These are phyloP conservation scores for Hygrocybe punicea DNA, from an alignment of 768 basidiomycete genomes.

Conservation along the genomic window DNA sequence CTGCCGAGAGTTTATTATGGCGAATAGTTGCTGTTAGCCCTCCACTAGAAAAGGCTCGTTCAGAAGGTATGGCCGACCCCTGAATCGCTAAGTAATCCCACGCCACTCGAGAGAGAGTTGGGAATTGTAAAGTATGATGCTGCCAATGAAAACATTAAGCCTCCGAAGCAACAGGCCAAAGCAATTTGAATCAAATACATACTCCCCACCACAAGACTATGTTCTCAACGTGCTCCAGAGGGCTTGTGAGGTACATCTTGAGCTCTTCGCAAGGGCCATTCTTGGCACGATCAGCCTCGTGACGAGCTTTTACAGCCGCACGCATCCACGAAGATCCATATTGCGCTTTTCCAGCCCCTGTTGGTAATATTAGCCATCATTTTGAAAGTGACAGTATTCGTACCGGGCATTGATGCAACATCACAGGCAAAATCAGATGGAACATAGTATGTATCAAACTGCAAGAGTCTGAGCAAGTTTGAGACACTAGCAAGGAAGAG, in stretches of 20 bases:
- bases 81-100: slow-evolving; percentile 29
- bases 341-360: background rate
- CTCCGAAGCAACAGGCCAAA: background rate
- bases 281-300: background rate
- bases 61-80: slow-evolving; percentile 26
- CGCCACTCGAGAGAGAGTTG: slow-evolving; percentile 20
- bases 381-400: background rate
- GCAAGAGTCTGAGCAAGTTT: background rate
- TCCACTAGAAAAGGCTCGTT: slow-evolving; percentile 27
- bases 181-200: slow-evolving; percentile 3
- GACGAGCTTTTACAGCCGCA: slow-evolving; percentile 8
- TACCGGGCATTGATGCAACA: background rate
- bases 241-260: slow-evolving; percentile 5
- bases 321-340: slow-evolving; percentile 14
- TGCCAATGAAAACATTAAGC: slow-evolving; percentile 8
- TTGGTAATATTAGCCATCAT: background rate
- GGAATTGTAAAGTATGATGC: slow-evolving; percentile 24
- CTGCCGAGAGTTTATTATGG: slow-evolving; percentile 19
- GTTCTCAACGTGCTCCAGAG: slow-evolving; percentile 13
- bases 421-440: background rate
- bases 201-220: slow-evolving; percentile 23
- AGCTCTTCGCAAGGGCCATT: slow-evolving; percentile 10
- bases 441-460: slow-evolving; percentile 3
- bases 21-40: slow-evolving; percentile 21
- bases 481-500: background rate